Percentiles rank a stretch among this genome's conserved stretches.
Evolutionary conservation across 1,284 basidiomycete species (phyloP).

Genomic region (Coriolopsis trogii): DNA sequence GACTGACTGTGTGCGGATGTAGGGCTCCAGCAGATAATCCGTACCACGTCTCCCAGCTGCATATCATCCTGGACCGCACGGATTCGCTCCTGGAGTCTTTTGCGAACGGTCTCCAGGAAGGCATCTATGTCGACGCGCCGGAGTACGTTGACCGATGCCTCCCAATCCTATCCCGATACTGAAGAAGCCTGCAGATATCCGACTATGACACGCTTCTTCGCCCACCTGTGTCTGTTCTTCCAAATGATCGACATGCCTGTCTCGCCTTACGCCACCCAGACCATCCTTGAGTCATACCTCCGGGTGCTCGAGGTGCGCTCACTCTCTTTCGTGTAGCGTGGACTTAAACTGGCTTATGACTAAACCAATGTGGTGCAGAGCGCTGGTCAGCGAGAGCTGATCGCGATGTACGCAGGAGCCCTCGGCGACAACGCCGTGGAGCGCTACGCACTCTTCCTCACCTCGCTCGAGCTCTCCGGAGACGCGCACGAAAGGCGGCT

Average conservation of each 20-base stretch:
- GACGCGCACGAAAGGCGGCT: slow-evolving; percentile 70
- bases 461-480: slow-evolving; percentile 75
- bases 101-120: slow-evolving; percentile 58
- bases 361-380: too few relatives aligned
- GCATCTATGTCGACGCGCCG: slow-evolving; percentile 50
- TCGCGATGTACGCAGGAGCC: slow-evolving; percentile 93
- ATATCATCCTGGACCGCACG: slow-evolving; percentile 81
- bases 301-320: slow-evolving; percentile 81
- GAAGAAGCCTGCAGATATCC: slow-evolving; percentile 50
- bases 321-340: too few relatives aligned
- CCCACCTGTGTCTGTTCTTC: slow-evolving; percentile 92
- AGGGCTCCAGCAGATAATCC: slow-evolving; percentile 77
- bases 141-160: slow-evolving; percentile 69
- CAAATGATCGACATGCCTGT: slow-evolving; percentile 79
- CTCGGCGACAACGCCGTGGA: slow-evolving; percentile 92
- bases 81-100: slow-evolving; percentile 75
- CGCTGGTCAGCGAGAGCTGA: slow-evolving; percentile 78
- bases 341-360: too few relatives aligned
- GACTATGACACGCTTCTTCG: slow-evolving; percentile 86
- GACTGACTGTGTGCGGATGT: not conserved
- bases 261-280: slow-evolving; percentile 74
- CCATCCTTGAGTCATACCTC: slow-evolving; percentile 89
- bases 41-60: slow-evolving; percentile 85
- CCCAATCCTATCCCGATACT: not conserved
- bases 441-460: slow-evolving; percentile 91